Base-by-base conservation (phyloP, 2,329 filamentous ascomycete genomes). In the Neofusicoccum kwambonambiense region DNA sequence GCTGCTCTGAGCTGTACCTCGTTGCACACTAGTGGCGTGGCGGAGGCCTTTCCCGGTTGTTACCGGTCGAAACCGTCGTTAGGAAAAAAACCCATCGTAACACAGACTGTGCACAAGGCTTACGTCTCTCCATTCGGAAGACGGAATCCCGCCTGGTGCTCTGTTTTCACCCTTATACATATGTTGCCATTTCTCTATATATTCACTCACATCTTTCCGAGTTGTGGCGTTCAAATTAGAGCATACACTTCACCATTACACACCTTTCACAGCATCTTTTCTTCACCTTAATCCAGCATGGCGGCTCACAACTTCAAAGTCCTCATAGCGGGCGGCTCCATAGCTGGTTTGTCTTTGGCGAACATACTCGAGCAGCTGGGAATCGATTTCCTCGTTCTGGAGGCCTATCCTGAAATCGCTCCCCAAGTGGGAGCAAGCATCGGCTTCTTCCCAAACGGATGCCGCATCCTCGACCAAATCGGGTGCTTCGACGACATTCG, bases 351-450 rank as follows among this genome's bases (percentile, higher is more conserved):
- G 8, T 27, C 42, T 6, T 19, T 65, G 15, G 64, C 64, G 5
- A 62, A 44, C 31, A 47, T 39, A 1, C 27, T 65, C 15, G 45
- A 65, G 37, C 22, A 56, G 15, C 27, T 50, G 11, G 45, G 31
- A n/a, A 56, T 65, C 39, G 57, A 62, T 22, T 65, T 52, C 39
- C 34, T 65, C 4, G 49, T 72, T 2, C 62, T 72, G 4, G 70
- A 73, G 52, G 62, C 64, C 7, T 66, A 68, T 9, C 44, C 58
- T 0, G 54, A 69, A 1, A 66, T 72, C 17, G 67, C 68, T 8
- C 69, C 71, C 11, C 60, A 67, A n/a, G 66, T 57, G 4, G 71
- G 71, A 2, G 71, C 70, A 3, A 65, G 64, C 34, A 68, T 73
- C 11, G 69, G 63, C 3, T 27, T 73, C 4, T 37, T 64, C 3